Evolutionary conservation across 257 asterid genomes (phyloP).

Genomic region (Rhazya stricta): DNA sequence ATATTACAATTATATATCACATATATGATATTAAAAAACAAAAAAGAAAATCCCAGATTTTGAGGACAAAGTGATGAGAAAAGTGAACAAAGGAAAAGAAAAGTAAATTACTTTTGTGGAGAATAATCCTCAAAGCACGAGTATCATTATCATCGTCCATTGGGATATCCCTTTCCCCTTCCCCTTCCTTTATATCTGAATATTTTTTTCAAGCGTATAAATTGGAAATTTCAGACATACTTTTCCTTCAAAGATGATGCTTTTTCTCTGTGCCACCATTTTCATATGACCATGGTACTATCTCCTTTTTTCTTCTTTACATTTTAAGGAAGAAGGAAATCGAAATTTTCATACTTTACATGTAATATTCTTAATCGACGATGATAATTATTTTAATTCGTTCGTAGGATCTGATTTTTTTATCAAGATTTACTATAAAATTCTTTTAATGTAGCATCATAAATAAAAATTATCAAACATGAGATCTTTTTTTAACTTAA

Average conservation of each 20-base stretch:
- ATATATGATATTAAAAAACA: neutral
- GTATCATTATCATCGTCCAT: slow-evolving; percentile 6
- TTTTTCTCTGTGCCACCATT: slow-evolving; percentile 1
- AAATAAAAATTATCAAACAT: too few species aligned
- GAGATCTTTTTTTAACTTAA: too few species aligned
- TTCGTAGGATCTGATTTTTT: too few species aligned
- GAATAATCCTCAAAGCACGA: slow-evolving; percentile 13
- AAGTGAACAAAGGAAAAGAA: neutral
- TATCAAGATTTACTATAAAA: too few species aligned
- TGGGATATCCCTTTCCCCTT: slow-evolving; percentile 15
- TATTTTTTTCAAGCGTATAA: slow-evolving; percentile 5
- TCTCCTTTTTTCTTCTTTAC: too few species aligned
- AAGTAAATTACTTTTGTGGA: neutral
- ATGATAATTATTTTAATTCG: too few species aligned
- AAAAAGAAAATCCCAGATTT: neutral
- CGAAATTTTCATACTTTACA: too few species aligned
- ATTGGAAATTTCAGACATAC: neutral
- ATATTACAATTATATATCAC: too few species aligned
- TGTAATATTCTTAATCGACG: too few species aligned
- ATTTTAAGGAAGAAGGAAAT: too few species aligned
- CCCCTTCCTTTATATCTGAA: slow-evolving; percentile 6
- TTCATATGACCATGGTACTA: neutral
- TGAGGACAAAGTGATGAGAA: neutral
- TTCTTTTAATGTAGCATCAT: too few species aligned
- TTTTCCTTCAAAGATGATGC: slow-evolving; percentile 6